Evolutionary conservation across 352 stramenopile genomes (phyloP).

Genomic region (Phytophthora uliginosa): DNA sequence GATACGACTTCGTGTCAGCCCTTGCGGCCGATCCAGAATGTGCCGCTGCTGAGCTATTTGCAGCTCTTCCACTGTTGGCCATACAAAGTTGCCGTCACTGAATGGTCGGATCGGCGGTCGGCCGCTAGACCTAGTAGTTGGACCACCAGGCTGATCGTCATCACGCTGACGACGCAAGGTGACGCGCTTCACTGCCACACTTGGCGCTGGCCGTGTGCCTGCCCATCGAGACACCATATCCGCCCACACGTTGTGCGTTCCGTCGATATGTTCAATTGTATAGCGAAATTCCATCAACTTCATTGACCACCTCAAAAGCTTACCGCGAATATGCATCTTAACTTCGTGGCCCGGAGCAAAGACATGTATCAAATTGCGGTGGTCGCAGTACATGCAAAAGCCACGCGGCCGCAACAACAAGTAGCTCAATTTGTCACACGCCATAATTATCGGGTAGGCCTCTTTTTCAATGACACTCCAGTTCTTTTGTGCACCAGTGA

Average conservation of each 20-base stretch:
- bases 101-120: conserved; percentile 16
- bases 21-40: conserved; percentile 4
- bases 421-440: too few species aligned
- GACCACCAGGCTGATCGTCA: not conserved
- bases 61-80: conserved; percentile 10
- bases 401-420: too few species aligned
- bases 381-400: too few species aligned
- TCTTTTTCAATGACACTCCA: conserved; percentile 14
- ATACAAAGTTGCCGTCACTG: conserved; percentile 22
- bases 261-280: conserved; percentile 19
- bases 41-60: conserved; percentile 8
- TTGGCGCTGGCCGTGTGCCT: not conserved
- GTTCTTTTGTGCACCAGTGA: conserved; percentile 19
- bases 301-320: too few species aligned
- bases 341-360: too few species aligned
- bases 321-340: too few species aligned
- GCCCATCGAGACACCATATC: conserved; percentile 22
- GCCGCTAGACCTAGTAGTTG: not conserved
- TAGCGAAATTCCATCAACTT: too few species aligned
- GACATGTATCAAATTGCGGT: too few species aligned
- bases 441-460: too few species aligned
- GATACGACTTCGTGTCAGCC: not conserved
- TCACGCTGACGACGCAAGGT: not conserved
- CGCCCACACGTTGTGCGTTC: conserved; percentile 14
- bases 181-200: not conserved